These are phyloP conservation scores for Neopestalotiopsis sp. DNA, from an alignment of 2,329 filamentous ascomycete genomes.

Conservation along the genomic window DNA sequence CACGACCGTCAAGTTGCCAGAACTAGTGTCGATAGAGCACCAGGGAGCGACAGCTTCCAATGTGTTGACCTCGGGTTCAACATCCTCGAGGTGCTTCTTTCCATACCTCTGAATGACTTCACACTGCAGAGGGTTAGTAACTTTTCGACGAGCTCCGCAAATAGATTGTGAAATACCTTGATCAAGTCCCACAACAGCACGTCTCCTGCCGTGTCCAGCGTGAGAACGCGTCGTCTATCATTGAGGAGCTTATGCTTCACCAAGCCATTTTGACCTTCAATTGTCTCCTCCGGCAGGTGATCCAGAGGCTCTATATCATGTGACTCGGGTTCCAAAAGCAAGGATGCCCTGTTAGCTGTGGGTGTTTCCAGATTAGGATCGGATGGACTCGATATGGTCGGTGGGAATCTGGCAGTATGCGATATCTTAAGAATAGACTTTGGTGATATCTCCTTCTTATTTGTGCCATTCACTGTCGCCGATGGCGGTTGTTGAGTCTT, in stretches of 20 bases:
- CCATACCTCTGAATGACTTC: constrained; percentile 89
- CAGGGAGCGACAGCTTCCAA: constrained; percentile 90
- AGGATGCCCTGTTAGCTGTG: constrained; percentile 56
- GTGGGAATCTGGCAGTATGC: constrained; percentile 79
- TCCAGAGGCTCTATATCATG: constrained; percentile 66
- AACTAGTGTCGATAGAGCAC: constrained; percentile 94
- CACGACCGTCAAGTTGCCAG: constrained; percentile 87
- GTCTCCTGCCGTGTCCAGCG: constrained; percentile 92
- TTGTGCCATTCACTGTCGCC: constrained; percentile 39
- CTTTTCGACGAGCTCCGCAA: not conserved
- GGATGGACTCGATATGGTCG: constrained; percentile 55
- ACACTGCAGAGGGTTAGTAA: constrained; percentile 63
- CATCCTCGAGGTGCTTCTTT: constrained; percentile 91
- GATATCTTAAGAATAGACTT: constrained; percentile 83
- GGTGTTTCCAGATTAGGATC: constrained; percentile 53
- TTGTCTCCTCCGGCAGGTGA: constrained; percentile 75
- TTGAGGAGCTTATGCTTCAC: constrained; percentile 94
- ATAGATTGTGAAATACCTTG: constrained; percentile 58
- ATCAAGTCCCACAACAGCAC: constrained; percentile 95
- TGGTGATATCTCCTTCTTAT: constrained; percentile 72
- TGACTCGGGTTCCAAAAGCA: constrained; percentile 53
- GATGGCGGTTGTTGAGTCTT: constrained; percentile 37
- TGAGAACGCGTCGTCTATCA: constrained; percentile 86
- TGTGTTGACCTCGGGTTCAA: constrained; percentile 85
- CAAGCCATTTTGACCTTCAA: constrained; percentile 93